Conservation (phyloP, 2,329 filamentous ascomycete genomes). For the Ophiobolus disseminans region DNA sequence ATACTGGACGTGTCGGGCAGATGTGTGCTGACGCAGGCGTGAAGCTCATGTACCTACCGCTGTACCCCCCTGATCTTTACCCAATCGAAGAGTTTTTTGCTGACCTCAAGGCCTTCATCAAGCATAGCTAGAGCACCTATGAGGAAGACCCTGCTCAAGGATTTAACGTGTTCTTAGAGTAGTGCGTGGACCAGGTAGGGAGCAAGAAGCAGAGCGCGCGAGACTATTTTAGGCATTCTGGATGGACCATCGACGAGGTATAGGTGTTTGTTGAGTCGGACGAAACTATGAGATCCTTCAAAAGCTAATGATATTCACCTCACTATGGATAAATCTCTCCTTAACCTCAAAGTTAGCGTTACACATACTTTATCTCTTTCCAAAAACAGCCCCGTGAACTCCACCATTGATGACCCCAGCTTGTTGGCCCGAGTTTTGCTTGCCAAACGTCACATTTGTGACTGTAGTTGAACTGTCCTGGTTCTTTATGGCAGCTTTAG, state of each 20-base stretch:
- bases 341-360: neutral
- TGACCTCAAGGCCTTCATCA: slow-evolving; percentile 46
- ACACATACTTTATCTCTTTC: neutral
- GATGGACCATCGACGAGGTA: slow-evolving; percentile 9
- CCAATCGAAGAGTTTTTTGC: slow-evolving; percentile 49
- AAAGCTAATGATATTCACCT: neutral
- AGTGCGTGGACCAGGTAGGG: slow-evolving; percentile 36
- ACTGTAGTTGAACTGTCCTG: slow-evolving; percentile 8
- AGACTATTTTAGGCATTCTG: slow-evolving; percentile 38
- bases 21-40: slow-evolving; percentile 43
- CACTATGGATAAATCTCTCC: neutral
- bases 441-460: slow-evolving; percentile 14
- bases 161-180: slow-evolving; percentile 38
- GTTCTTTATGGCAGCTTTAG: slow-evolving; percentile 15
- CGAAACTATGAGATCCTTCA: neutral
- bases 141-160: slow-evolving; percentile 12
- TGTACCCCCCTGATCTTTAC: slow-evolving; percentile 48
- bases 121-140: slow-evolving; percentile 30
- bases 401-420: slow-evolving; percentile 11
- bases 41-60: slow-evolving; percentile 44
- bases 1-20: slow-evolving; percentile 34
- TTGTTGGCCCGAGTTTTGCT: slow-evolving; percentile 11
- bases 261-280: neutral
- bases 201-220: slow-evolving; percentile 25
- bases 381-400: slow-evolving; percentile 2